Conservation (phyloP, 2,329 filamentous ascomycete species). For the Chaetomium sp. region DNA sequence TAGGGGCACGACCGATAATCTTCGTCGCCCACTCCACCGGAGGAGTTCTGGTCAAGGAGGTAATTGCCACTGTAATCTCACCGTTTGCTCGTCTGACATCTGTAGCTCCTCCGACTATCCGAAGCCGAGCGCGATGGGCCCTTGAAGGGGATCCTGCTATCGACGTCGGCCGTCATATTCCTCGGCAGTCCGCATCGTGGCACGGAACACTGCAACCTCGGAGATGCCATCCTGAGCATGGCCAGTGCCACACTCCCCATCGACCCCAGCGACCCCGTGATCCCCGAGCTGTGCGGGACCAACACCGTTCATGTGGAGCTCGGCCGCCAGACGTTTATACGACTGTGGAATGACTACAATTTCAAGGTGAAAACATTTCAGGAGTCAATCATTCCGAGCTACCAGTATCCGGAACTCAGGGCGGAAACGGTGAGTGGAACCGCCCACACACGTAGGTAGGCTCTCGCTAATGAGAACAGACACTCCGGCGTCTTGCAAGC, state of each 20-base stretch:
- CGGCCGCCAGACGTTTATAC: constrained; percentile 36
- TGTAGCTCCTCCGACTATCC: constrained; percentile 38
- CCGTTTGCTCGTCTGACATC: constrained; percentile 1
- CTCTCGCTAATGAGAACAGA: constrained; percentile 25
- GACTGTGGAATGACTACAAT: constrained; percentile 41
- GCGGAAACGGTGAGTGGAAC: constrained; percentile 29
- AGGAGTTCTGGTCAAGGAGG: constrained; percentile 41
- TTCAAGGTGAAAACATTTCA: constrained; percentile 41
- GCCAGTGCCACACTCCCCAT: constrained; percentile 33
- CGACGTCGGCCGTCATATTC: constrained; percentile 38
- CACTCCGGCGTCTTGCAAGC: constrained; percentile 36
- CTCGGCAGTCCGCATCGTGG: constrained; percentile 39
- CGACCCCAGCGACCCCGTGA: constrained; percentile 32
- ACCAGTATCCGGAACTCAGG: constrained; percentile 25
- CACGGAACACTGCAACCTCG: constrained; percentile 36
- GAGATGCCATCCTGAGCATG: constrained; percentile 39
- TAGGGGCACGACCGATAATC: constrained; percentile 33
- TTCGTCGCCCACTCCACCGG: constrained; percentile 40
- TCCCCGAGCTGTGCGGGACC: constrained; percentile 37
- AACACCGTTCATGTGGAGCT: constrained; percentile 32
- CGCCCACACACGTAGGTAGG: too few species aligned
- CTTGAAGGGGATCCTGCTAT: constrained; percentile 35
- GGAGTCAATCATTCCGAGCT: constrained; percentile 34
- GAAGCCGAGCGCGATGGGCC: constrained; percentile 34
- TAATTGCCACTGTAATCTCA: constrained; percentile 8